Conservation (phyloP, 1,139 yeast genomes). For the Pichia kudriavzevii region DNA sequence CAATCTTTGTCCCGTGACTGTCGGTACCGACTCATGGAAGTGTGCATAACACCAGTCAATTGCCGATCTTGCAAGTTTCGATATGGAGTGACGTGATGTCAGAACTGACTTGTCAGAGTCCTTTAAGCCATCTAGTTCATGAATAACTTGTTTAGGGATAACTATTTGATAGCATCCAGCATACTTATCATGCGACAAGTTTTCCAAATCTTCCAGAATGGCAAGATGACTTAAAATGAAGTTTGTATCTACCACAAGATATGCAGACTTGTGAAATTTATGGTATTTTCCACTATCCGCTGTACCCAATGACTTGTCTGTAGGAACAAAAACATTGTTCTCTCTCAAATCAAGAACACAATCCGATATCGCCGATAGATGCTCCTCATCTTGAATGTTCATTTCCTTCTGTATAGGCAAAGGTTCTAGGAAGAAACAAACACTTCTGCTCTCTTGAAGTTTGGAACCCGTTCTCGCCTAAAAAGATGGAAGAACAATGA, state of each 20-base stretch:
- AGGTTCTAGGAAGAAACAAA: neutral
- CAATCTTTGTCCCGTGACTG: slow-evolving; percentile 59
- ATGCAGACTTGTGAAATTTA: slow-evolving; percentile 12
- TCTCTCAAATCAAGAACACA: slow-evolving; percentile 5
- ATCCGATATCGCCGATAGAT: slow-evolving; percentile 7
- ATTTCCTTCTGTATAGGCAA: slow-evolving; percentile 6
- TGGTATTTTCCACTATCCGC: neutral
- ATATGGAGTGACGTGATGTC: slow-evolving; percentile 30
- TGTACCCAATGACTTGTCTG: slow-evolving; percentile 4
- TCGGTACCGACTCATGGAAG: slow-evolving; percentile 43
- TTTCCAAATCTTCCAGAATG: slow-evolving; percentile 43
- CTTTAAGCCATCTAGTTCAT: slow-evolving; percentile 78
- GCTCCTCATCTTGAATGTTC: slow-evolving; percentile 9
- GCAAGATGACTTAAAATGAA: slow-evolving; percentile 60
- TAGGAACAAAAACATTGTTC: slow-evolving; percentile 5
- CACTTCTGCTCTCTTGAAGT: neutral
- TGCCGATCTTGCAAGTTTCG: slow-evolving; percentile 61
- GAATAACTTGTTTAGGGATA: slow-evolving; percentile 62
- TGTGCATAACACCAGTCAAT: slow-evolving; percentile 70
- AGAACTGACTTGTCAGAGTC: slow-evolving; percentile 26
- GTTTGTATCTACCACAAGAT: slow-evolving; percentile 69
- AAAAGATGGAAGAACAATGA: no score
- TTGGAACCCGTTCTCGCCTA: no score
- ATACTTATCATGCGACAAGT: slow-evolving; percentile 32
- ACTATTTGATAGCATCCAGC: slow-evolving; percentile 41